Conservation (phyloP, 2,329 filamentous ascomycete species). For the Dactylellina cionopaga region DNA sequence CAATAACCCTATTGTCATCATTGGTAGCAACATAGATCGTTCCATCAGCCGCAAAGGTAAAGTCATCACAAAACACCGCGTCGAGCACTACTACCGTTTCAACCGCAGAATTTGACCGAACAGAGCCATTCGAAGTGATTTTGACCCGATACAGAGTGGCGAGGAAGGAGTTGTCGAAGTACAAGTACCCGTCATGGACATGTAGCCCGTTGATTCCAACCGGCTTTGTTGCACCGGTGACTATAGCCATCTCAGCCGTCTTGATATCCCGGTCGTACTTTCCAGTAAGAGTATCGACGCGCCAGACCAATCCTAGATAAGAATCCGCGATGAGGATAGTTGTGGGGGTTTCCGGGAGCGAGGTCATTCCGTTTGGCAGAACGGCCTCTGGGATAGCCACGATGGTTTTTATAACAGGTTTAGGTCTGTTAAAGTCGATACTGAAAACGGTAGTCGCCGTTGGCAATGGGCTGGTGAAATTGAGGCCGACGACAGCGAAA, state of each 20-base stretch:
- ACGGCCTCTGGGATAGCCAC: conserved; percentile 52
- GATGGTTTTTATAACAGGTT: conserved; percentile 32
- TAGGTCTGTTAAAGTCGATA: not conserved
- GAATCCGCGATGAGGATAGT: conserved; percentile 57
- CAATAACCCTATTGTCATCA: conserved; percentile 35
- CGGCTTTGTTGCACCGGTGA: conserved; percentile 61
- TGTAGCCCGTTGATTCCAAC: conserved; percentile 61
- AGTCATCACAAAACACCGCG: conserved; percentile 54
- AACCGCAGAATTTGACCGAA: conserved; percentile 8
- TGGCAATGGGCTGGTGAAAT: not conserved
- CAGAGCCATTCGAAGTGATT: conserved; percentile 32
- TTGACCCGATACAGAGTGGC: conserved; percentile 54
- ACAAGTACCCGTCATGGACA: conserved; percentile 64
- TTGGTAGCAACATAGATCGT: conserved; percentile 53
- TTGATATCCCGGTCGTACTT: conserved; percentile 52
- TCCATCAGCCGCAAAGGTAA: conserved; percentile 44
- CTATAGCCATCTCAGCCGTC: conserved; percentile 60
- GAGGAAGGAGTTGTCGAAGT: conserved; percentile 64
- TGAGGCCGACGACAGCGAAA: conserved; percentile 53
- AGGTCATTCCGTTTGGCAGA: conserved; percentile 56
- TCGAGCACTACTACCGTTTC: conserved; percentile 43
- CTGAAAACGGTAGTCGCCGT: not conserved
- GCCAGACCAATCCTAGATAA: conserved; percentile 55
- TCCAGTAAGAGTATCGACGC: conserved; percentile 56
- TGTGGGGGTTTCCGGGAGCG: conserved; percentile 39